phyloP scores from a whole-genome alignment of 2,329 filamentous ascomycete species.

The Fusarium dimerum region DNA sequence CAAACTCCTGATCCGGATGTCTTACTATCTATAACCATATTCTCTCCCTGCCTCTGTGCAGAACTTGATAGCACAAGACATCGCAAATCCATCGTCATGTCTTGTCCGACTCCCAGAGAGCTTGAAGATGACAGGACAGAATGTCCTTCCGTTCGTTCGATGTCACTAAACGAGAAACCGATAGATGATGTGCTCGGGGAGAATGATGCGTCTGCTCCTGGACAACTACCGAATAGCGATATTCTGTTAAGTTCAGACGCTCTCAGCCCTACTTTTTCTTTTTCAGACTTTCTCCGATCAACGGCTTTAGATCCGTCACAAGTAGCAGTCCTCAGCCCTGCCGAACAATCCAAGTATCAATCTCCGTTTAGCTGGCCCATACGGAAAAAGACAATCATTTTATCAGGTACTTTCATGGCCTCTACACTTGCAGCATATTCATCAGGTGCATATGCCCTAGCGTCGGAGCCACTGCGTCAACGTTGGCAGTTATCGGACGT shows the following conservation, averaged over 20 bases:
- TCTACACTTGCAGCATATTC: slow-evolving; percentile 65
- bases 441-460: slow-evolving; percentile 63
- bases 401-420: slow-evolving; percentile 35
- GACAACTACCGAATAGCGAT: not conserved
- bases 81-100: not conserved
- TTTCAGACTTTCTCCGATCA: not conserved
- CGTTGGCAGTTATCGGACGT: slow-evolving; percentile 60
- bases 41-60: not conserved
- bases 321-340: not conserved
- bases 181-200: not conserved
- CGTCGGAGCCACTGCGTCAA: slow-evolving; percentile 52
- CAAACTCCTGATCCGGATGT: too few species aligned
- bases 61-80: not conserved
- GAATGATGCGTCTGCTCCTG: not conserved
- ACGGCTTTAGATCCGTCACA: not conserved
- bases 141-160: not conserved
- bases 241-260: slow-evolving; percentile 4
- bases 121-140: not conserved
- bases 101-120: not conserved
- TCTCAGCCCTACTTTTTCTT: slow-evolving; percentile 3
- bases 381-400: slow-evolving; percentile 17
- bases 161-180: not conserved
- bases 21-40: not conserved
- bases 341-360: not conserved
- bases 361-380: slow-evolving; percentile 16